Percentiles rank a stretch among this genome's conserved stretches.
Conservation (phyloP, 2,329 filamentous ascomycete species). For the Xylaria sp. region DNA sequence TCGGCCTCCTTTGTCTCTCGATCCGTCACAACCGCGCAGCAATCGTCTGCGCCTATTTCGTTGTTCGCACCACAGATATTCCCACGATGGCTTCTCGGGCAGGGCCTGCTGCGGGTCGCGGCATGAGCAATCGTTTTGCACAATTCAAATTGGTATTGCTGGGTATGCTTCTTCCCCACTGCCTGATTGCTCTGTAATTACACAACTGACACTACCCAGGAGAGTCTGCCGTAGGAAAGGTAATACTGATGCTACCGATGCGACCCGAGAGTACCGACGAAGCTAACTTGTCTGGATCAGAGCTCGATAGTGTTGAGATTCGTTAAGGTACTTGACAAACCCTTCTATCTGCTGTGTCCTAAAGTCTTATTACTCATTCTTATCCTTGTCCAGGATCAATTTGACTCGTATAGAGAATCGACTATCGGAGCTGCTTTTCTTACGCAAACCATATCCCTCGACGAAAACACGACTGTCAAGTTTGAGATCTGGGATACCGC, state of each 20-base stretch:
- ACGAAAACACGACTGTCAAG: constrained; percentile 98
- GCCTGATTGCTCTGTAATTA: background rate
- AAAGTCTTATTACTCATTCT: constrained; percentile 18
- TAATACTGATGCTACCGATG: constrained; percentile 46
- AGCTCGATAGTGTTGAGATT: constrained; percentile 98
- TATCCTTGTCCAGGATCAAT: constrained; percentile 79
- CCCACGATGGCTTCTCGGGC: constrained; percentile 82
- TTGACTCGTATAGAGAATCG: constrained; percentile 95
- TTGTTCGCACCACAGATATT: constrained; percentile 24
- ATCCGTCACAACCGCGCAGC: constrained; percentile 24
- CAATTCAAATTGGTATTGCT: constrained; percentile 99
- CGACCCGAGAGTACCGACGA: constrained; percentile 27
- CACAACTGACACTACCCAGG: constrained; percentile 59
- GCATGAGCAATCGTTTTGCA: constrained; percentile 84
- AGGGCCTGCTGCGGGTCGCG: constrained; percentile 64
- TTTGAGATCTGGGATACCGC: constrained; percentile 99
- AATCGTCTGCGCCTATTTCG: constrained; percentile 13
- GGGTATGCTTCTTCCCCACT: constrained; percentile 62
- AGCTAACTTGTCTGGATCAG: constrained; percentile 52
- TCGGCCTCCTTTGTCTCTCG: constrained; percentile 29
- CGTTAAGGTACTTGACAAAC: constrained; percentile 73
- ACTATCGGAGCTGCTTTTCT: constrained; percentile 98
- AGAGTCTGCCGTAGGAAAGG: constrained; percentile 99
- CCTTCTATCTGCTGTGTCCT: constrained; percentile 30
- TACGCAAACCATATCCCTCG: constrained; percentile 97